phyloP scores from a whole-genome alignment of 2,329 filamentous ascomycete species.

The Trichophyton benhamiae region DNA sequence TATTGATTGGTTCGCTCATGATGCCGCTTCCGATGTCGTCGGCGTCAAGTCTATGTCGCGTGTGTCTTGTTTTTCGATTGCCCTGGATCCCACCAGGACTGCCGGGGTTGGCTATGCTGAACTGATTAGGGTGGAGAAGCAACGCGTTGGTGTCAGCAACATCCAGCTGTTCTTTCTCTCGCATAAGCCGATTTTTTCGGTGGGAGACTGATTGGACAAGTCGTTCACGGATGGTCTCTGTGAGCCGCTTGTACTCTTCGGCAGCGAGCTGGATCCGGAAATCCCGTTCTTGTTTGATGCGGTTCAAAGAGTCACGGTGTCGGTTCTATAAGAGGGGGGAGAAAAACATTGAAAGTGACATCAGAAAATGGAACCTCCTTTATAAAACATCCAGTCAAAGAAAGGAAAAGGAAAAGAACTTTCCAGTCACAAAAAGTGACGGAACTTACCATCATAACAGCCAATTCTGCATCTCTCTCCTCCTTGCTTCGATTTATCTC shows the following conservation, averaged over 20 bases:
- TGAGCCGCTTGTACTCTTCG: conserved; percentile 49
- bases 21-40: conserved; percentile 41
- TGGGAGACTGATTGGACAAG: conserved; percentile 46
- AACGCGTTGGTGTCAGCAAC: conserved; percentile 54
- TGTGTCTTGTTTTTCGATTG: conserved; percentile 51
- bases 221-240: conserved; percentile 48
- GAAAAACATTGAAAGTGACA: neutral
- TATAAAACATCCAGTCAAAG: neutral
- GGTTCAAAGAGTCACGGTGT: conserved; percentile 43
- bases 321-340: conserved; percentile 37
- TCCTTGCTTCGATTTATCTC: conserved; percentile 82
- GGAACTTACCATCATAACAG: conserved; percentile 60
- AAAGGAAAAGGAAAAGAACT: neutral
- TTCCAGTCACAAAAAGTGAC: neutral
- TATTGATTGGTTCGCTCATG: conserved; percentile 37
- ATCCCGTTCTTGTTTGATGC: conserved; percentile 44
- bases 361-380: neutral
- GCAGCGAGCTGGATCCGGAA: conserved; percentile 51
- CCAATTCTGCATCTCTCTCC: conserved; percentile 70
- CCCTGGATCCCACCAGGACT: conserved; percentile 49
- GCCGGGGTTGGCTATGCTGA: conserved; percentile 52
- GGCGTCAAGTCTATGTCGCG: conserved; percentile 43
- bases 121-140: conserved; percentile 53
- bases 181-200: conserved; percentile 45
- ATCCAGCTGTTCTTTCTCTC: conserved; percentile 55